phyloP scores from a whole-genome alignment of 2,329 filamentous ascomycete species.

The Cladorrhinum sp. region DNA sequence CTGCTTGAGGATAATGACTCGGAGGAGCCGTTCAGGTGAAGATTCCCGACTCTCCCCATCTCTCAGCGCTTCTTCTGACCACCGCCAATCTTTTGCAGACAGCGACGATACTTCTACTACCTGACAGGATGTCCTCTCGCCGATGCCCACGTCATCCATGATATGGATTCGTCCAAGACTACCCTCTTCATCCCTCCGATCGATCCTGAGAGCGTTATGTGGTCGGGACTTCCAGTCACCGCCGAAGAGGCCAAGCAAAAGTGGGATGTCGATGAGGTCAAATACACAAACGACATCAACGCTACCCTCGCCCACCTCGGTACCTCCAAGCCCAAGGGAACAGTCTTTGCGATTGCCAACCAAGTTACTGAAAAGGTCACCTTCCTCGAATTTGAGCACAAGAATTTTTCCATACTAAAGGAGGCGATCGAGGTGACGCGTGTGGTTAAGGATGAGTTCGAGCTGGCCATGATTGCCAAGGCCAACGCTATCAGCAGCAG shows the following conservation, averaged over 20 bases:
- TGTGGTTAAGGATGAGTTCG: conserved; percentile 71
- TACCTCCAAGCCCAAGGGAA: conserved; percentile 35
- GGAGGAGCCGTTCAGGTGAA: conserved; percentile 72
- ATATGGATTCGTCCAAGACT: conserved; percentile 68
- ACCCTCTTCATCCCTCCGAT: conserved; percentile 90
- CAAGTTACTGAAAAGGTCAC: conserved; percentile 71
- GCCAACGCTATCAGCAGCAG: conserved; percentile 68
- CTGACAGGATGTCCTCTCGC: conserved; percentile 79
- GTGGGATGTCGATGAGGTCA: conserved; percentile 81
- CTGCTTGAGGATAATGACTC: conserved; percentile 89
- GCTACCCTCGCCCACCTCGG: conserved; percentile 59
- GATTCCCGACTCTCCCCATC: neutral
- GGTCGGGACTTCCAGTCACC: conserved; percentile 83
- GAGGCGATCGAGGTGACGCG: conserved; percentile 66
- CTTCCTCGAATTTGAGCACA: conserved; percentile 67
- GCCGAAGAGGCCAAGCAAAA: conserved; percentile 68
- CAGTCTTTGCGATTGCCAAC: conserved; percentile 72
- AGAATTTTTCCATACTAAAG: conserved; percentile 56
- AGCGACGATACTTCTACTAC: conserved; percentile 93
- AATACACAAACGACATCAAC: conserved; percentile 71
- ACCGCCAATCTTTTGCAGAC: conserved; percentile 47
- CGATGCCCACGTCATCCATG: conserved; percentile 78
- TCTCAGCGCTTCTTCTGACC: neutral
- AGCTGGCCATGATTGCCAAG: conserved; percentile 68
- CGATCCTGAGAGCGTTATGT: conserved; percentile 86